Conservation (phyloP, 495 filamentous ascomycete species). For the Hypoxylon crocopeplum region DNA sequence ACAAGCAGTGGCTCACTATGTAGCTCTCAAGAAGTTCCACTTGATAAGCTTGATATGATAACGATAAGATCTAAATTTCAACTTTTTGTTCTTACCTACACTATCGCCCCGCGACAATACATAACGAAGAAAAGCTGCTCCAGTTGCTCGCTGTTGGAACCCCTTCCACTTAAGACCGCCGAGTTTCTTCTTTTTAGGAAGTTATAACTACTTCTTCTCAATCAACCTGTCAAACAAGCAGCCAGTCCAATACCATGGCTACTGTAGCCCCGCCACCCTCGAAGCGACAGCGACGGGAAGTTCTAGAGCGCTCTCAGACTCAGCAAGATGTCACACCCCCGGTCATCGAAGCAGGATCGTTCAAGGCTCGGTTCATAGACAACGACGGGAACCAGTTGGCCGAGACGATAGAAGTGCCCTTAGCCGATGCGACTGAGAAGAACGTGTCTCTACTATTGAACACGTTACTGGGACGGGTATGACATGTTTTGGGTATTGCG, state of each 20-base stretch:
- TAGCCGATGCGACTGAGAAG: slow-evolving; percentile 85
- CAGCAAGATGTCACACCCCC: slow-evolving; percentile 78
- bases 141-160: no score
- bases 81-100: slow-evolving; percentile 26
- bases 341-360: slow-evolving; percentile 74
- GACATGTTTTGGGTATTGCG: slow-evolving; percentile 36
- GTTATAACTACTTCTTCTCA: neutral
- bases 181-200: neutral
- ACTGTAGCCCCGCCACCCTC: slow-evolving; percentile 88
- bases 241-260: slow-evolving; percentile 70
- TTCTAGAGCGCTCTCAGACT: slow-evolving; percentile 70
- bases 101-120: slow-evolving; percentile 25
- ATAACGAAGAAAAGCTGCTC: neutral
- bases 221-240: neutral
- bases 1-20: no score
- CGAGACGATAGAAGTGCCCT: slow-evolving; percentile 76
- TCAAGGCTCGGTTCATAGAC: slow-evolving; percentile 89
- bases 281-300: slow-evolving; percentile 84
- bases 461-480: slow-evolving; percentile 80
- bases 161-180: no score
- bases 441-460: slow-evolving; percentile 94
- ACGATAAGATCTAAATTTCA: slow-evolving; percentile 32
- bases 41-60: slow-evolving; percentile 22
- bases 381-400: slow-evolving; percentile 70
- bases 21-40: no score